Conservation (phyloP, 306 rosid genomes). For the Citrullus amarus region DNA sequence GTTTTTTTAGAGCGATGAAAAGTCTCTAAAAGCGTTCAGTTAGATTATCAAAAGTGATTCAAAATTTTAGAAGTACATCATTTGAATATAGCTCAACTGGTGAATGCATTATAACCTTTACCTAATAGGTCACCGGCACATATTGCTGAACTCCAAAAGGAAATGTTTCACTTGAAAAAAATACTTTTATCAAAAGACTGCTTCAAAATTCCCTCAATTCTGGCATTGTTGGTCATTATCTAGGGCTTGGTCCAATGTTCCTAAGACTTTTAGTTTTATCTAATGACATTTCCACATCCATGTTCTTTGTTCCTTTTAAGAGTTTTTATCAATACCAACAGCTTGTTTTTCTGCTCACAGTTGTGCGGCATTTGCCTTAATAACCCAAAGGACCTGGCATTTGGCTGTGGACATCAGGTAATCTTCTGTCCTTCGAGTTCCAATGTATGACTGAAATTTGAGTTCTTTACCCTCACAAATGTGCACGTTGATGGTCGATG, state of each 20-base stretch:
- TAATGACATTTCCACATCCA: background rate
- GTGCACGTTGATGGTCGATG: background rate
- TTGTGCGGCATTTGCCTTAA: slow-evolving; percentile 76
- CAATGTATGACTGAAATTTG: background rate
- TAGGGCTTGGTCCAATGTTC: background rate
- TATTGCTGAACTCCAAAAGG: background rate
- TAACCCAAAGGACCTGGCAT: slow-evolving; percentile 83
- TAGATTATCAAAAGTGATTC: background rate
- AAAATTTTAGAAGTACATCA: background rate
- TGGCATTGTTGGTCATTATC: background rate
- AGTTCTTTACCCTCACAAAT: background rate
- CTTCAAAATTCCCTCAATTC: no score
- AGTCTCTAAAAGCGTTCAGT: background rate
- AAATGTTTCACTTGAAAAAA: background rate
- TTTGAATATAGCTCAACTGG: background rate
- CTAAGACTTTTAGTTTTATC: background rate
- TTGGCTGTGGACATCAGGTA: slow-evolving; percentile 98
- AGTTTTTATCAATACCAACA: background rate
- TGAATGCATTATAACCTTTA: background rate
- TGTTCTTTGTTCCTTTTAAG: background rate
- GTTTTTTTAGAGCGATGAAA: background rate
- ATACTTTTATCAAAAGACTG: background rate
- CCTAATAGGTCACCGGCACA: no score
- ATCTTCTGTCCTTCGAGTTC: background rate
- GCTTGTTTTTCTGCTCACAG: slow-evolving; percentile 23